These are phyloP conservation scores for Phaeotremella skinneri DNA, from an alignment of 768 basidiomycete species.

Conservation along the genomic window DNA sequence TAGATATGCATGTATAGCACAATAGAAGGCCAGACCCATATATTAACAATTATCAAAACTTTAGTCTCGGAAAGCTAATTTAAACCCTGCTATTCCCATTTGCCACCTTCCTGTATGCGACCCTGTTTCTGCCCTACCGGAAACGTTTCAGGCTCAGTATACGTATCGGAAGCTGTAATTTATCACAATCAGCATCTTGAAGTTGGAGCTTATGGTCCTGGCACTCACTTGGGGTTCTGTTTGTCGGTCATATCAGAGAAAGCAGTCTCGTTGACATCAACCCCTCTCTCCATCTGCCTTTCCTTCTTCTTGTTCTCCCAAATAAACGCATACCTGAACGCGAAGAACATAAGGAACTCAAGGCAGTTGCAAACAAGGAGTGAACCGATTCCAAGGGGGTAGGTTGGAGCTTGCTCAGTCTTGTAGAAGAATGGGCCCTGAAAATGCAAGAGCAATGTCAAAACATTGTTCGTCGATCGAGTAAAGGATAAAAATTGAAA, in stretches of 20 bases:
- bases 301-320: slow-evolving; percentile 47
- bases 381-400: slow-evolving; percentile 50
- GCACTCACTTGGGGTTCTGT: slow-evolving; percentile 15
- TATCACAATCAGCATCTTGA: not conserved
- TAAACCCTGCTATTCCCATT: no score
- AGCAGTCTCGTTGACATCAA: slow-evolving; percentile 1
- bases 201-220: no score
- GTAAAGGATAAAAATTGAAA: not conserved
- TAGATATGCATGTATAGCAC: no score
- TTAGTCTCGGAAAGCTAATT: no score
- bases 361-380: slow-evolving; percentile 46
- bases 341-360: slow-evolving; percentile 42
- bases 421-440: slow-evolving; percentile 41
- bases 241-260: slow-evolving; percentile 19
- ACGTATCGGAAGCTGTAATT: slow-evolving; percentile 7
- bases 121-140: no score
- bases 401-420: slow-evolving; percentile 44
- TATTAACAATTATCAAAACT: no score
- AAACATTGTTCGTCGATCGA: no score
- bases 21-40: no score
- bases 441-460: no score
- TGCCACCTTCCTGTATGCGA: no score
- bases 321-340: slow-evolving; percentile 42
- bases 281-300: slow-evolving; percentile 6
- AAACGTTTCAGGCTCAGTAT: not conserved